phyloP scores from a whole-genome alignment of 805 yeast genomes.

The Danielozyma ontarioensis region DNA sequence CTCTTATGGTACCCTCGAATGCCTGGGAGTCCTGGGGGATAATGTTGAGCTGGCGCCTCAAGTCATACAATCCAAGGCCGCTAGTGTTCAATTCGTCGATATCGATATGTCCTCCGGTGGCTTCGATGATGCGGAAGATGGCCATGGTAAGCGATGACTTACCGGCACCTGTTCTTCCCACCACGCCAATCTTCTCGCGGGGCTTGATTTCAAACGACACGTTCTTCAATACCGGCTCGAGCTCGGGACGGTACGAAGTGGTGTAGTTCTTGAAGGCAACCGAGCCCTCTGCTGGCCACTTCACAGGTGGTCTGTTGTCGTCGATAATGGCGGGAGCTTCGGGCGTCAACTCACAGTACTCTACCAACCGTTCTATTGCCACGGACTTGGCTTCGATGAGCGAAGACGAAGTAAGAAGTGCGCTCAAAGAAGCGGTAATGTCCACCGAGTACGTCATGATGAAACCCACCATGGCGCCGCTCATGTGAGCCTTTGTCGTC shows the following conservation, averaged over 20 bases:
- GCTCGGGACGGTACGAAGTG: constrained; percentile 18
- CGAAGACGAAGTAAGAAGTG: constrained; percentile 13
- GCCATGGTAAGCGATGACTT: constrained; percentile 25
- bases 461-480: constrained; percentile 15
- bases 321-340: constrained; percentile 10
- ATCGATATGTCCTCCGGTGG: constrained; percentile 18
- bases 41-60: constrained; percentile 21
- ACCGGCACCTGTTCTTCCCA: constrained; percentile 28
- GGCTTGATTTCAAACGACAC: constrained; percentile 17
- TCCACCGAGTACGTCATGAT: constrained; percentile 13
- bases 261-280: constrained; percentile 18
- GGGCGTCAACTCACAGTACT: constrained; percentile 12
- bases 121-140: constrained; percentile 23
- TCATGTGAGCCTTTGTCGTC: constrained; percentile 9
- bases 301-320: constrained; percentile 5
- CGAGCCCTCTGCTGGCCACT: constrained; percentile 20
- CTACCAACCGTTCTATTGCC: constrained; percentile 14
- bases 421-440: constrained; percentile 11
- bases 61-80: constrained; percentile 19
- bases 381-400: constrained; percentile 14
- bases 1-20: constrained; percentile 20
- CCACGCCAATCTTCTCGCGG: constrained; percentile 23
- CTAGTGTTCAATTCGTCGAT: constrained; percentile 20
- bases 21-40: constrained; percentile 26
- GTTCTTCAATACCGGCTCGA: constrained; percentile 21